These are phyloP conservation scores for Fusarium bactridioides DNA, from an alignment of 2,329 filamentous ascomycete genomes.

Conservation along the genomic window DNA sequence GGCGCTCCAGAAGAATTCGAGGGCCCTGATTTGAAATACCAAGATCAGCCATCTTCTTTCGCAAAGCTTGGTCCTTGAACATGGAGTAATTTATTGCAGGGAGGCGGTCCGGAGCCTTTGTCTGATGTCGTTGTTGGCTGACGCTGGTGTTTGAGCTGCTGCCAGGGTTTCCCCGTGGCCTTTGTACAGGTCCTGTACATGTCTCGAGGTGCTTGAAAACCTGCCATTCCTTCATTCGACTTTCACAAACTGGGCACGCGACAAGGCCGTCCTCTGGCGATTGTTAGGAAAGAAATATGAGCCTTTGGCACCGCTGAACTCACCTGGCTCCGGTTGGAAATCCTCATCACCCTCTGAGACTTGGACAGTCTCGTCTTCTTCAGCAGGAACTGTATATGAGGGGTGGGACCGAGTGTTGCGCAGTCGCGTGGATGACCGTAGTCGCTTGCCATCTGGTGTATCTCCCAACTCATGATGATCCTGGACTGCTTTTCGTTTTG, in stretches of 20 bases:
- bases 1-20: constrained; percentile 74
- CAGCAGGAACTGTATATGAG: constrained; percentile 27
- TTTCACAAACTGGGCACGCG: constrained; percentile 81
- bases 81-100: constrained; percentile 87
- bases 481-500: constrained; percentile 62
- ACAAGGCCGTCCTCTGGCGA: constrained; percentile 75
- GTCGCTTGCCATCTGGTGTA: constrained; percentile 53
- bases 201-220: constrained; percentile 85
- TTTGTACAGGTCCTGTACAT: constrained; percentile 54
- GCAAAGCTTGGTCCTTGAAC: constrained; percentile 79
- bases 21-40: constrained; percentile 77
- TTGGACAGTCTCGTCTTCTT: constrained; percentile 38
- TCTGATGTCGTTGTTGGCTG: constrained; percentile 39
- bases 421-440: constrained; percentile 61
- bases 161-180: neutral
- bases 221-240: constrained; percentile 78
- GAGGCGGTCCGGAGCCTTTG: constrained; percentile 66
- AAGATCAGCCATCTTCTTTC: constrained; percentile 82
- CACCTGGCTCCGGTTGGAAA: constrained; percentile 43
- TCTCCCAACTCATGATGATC: constrained; percentile 42
- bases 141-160: constrained; percentile 15
- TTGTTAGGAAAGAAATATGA: constrained; percentile 7
- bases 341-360: constrained; percentile 44
- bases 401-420: constrained; percentile 54
- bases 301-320: neutral